These are phyloP conservation scores for Kodamaea sp. DNA, from an alignment of 1,139 yeast genomes.

Conservation along the genomic window DNA sequence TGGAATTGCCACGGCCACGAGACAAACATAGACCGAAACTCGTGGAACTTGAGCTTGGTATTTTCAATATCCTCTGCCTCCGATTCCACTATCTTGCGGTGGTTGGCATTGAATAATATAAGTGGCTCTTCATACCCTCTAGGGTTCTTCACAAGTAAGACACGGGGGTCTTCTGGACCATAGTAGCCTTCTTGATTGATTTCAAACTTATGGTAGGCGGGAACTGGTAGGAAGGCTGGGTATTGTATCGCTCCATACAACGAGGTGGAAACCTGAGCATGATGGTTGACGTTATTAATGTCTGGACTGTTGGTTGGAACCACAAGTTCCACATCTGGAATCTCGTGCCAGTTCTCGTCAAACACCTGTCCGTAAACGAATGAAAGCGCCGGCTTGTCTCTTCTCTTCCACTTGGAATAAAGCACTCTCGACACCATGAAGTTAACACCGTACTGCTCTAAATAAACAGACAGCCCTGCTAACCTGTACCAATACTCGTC, in stretches of 20 bases:
- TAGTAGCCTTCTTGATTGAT: constrained; percentile 23
- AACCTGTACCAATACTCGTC: constrained; percentile 38
- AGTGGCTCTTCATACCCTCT: constrained; percentile 40
- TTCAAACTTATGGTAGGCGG: constrained; percentile 31
- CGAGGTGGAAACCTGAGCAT: background rate
- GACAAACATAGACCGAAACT: constrained; percentile 33
- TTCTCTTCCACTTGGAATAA: constrained; percentile 29
- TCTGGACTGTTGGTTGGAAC: constrained; percentile 26
- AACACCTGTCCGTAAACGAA: constrained; percentile 46
- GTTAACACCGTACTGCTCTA: constrained; percentile 42
- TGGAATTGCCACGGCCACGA: constrained; percentile 45
- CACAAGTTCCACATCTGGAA: constrained; percentile 31
- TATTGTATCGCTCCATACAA: constrained; percentile 19
- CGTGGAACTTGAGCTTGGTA: constrained; percentile 3
- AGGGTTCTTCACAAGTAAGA: constrained; percentile 31
- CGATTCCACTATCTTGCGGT: constrained; percentile 21
- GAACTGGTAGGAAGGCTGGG: constrained; percentile 36
- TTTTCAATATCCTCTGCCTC: constrained; percentile 16
- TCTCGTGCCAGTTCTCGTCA: constrained; percentile 49
- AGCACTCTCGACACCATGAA: constrained; percentile 37
- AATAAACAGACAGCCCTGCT: constrained; percentile 43
- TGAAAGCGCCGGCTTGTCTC: constrained; percentile 35
- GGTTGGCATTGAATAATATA: constrained; percentile 34
- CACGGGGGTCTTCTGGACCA: constrained; percentile 48
- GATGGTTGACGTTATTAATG: constrained; percentile 1